Conservation (phyloP, 2,329 filamentous ascomycete genomes). For the Atkinsonella texensis region DNA sequence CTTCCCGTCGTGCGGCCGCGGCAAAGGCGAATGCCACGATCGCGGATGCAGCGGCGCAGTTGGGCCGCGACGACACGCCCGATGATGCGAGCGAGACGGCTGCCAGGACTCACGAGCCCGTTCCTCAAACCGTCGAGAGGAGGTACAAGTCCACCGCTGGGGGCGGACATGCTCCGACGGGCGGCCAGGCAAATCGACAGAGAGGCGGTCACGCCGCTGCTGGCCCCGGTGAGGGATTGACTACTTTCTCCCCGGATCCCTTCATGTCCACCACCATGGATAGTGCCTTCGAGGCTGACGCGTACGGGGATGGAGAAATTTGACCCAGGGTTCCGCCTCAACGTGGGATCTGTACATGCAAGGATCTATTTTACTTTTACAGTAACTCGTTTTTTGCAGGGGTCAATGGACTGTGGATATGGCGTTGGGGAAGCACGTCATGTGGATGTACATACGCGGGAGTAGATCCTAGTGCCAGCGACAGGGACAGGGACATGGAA, state of each 20-base stretch:
- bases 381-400: too few species aligned
- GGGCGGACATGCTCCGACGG: not conserved
- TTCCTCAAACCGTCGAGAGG: not conserved
- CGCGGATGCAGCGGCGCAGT: slow-evolving; percentile 16
- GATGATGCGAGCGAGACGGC: slow-evolving; percentile 17
- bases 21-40: slow-evolving; percentile 22
- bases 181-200: not conserved
- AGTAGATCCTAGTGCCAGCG: too few species aligned
- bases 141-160: slow-evolving; percentile 6
- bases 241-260: not conserved
- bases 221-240: not conserved
- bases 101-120: slow-evolving; percentile 8
- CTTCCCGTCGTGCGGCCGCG: slow-evolving; percentile 21
- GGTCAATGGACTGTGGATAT: too few species aligned
- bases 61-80: slow-evolving; percentile 1
- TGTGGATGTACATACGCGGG: too few species aligned
- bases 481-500: too few species aligned
- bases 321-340: slow-evolving; percentile 8
- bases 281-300: slow-evolving; percentile 6
- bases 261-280: slow-evolving; percentile 1
- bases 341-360: too few species aligned
- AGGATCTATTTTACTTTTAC: not conserved
- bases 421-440: too few species aligned
- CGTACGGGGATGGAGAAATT: slow-evolving; percentile 24
- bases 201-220: not conserved